Base-by-base conservation (phyloP, 768 basidiomycete species). In the Pleurotus citrinopileatus region DNA sequence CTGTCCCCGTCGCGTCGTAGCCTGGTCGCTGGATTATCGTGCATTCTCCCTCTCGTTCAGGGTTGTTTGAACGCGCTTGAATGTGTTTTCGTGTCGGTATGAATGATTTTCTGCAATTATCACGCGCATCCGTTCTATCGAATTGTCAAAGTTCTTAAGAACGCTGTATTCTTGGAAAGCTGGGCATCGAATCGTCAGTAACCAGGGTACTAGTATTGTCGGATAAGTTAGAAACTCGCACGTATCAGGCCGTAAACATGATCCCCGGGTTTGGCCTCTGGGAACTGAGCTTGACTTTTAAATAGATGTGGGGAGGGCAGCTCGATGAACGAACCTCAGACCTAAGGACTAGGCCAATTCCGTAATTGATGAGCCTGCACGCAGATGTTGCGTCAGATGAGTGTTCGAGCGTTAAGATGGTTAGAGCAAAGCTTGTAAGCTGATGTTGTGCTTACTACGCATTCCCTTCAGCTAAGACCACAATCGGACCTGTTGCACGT, bases 191-290 rank as follows among this genome's bases (percentile, higher is more conserved):
- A n/a, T 13, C 37, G 2, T 15, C 8, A 6, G 27, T 57, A 15
- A 63, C 57, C 12, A 53, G 54, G 53, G 61, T 63, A 32, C 56
- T 6, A 32, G 6, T 32, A 32, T 13, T 32, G 6, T 46, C 8
- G 60, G 52, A 1, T 55, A 19, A 26, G n/a, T 29, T 43, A n/a
- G n/a, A n/a, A n/a, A n/a, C 23, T 43, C 48, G 3, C 36, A 28
- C 20, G 32, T 12, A 52, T 37, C 3, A 37, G 38, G 4, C 63
- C 66, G 51, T 65, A 63, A 10, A 73, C 50, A 22, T 72, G 63
- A 36, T 62, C 55, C 17, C 70, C 68, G 10, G 52, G 44, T 42
- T 52, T 45, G 53, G 52, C 56, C 36, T 58, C 37, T 37, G 59
- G 48, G 42, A 19, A 36, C 48, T 51, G 3, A 12, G 17, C 15